Evolutionary conservation across 2,329 filamentous ascomycete species (phyloP).

Genomic region (Colletotrichum sp.): DNA sequence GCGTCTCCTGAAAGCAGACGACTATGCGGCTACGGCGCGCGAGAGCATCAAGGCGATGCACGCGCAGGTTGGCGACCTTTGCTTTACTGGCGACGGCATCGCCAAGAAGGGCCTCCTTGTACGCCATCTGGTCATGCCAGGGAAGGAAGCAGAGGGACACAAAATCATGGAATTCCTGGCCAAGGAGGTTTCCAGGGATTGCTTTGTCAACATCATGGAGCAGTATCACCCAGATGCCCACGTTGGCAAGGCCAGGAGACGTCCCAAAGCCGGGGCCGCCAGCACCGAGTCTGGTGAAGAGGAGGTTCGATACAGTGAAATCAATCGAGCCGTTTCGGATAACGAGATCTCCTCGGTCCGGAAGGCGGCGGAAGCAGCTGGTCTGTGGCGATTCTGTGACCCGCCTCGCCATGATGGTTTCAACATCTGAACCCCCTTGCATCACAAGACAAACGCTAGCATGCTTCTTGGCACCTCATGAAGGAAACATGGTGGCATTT

Average conservation of each 20-base stretch:
- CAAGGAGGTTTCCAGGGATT: conserved; percentile 72
- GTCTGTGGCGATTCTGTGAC: conserved; percentile 82
- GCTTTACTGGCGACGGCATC: conserved; percentile 81
- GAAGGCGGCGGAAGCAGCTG: conserved; percentile 71
- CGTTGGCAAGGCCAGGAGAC: conserved; percentile 72
- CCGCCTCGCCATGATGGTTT: conserved; percentile 57
- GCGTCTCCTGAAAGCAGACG: conserved; percentile 77
- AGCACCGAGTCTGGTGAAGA: conserved; percentile 36
- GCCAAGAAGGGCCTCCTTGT: conserved; percentile 79
- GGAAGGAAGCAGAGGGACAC: conserved; percentile 73
- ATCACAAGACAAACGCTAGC: not conserved
- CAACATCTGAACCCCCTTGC: conserved; percentile 42
- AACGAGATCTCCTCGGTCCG: conserved; percentile 71
- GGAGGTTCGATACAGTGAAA: conserved; percentile 73
- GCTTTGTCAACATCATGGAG: conserved; percentile 89
- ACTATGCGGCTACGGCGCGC: conserved; percentile 74
- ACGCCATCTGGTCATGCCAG: conserved; percentile 85
- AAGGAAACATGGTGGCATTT: not conserved
- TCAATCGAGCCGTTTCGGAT: conserved; percentile 73
- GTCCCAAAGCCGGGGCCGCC: conserved; percentile 34
- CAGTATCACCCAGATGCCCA: conserved; percentile 84
- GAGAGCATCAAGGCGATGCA: conserved; percentile 85
- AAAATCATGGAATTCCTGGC: conserved; percentile 81
- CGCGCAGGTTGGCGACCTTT: conserved; percentile 80
- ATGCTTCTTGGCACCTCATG: not conserved